Base-by-base conservation (phyloP, 306 rosid genomes). In the Mimosa bimucronata region DNA sequence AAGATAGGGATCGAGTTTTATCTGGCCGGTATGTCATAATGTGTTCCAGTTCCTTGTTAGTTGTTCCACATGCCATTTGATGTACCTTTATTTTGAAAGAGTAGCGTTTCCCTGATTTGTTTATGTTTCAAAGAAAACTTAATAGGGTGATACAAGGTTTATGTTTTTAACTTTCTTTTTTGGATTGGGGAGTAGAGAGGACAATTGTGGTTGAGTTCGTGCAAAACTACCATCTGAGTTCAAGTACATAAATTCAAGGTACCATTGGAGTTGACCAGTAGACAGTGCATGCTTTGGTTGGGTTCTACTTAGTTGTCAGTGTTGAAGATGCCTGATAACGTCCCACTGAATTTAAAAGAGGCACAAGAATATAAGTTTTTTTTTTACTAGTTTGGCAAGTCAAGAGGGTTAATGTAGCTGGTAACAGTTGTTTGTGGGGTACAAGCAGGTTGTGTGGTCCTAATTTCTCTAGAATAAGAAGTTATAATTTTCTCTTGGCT, bases 1-100 rank as follows among this genome's bases (percentile, higher is more conserved):
- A 96, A 76, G 97, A 96, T 50, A 93, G 88, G 92, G 99, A 93
- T 80, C 90, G 98, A 45, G 85, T 96, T 71, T 86, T 90, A 62
- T 87, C 97, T 80, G 99, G 99, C 93, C 87, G 92, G 99, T 96
- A 87, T 41, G 89, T 86, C 11, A 72, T 77, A 44, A 55, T 38
- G 41, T 53, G 45, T 45, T 81, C 14, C 53, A 28, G 40, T 82
- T 79, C 78, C 46, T 79, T 71, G 38, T 4, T 48, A 45, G 75
- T 26, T 78, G 48, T 9, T 55, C 8, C 28, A 19, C 72, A 50
- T 58, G 53, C 15, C 37, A 41, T 23, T 40, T 73, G 30, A 44
- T 14, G 42, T 48, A 25, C 45, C 44, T 18, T 1, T 66, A 38
- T 30, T 55, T 73, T 44, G 37, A 45, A 28, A 73, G 78, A 48